Percentiles rank a stretch among this genome's conserved stretches.
These are phyloP conservation scores for Termitomyces sp. DNA, from an alignment of 768 basidiomycete genomes.

Conservation along the genomic window DNA sequence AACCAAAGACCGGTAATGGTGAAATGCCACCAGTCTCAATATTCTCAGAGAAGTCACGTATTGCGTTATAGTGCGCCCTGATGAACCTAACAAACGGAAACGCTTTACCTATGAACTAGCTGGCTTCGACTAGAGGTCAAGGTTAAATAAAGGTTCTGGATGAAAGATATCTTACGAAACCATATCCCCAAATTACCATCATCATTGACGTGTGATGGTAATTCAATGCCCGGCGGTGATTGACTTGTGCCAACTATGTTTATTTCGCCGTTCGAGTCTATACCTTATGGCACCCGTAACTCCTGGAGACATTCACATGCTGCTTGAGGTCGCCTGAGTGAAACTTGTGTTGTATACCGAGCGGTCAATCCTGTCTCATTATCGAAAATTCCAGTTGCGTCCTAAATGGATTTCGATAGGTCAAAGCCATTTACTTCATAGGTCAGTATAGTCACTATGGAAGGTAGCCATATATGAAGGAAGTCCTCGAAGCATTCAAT, in stretches of 20 bases:
- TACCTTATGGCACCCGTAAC: not conserved
- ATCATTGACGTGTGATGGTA: not conserved
- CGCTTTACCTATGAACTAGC: not conserved
- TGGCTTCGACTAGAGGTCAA: not conserved
- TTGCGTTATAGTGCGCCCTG: not conserved
- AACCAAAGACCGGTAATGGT: not conserved
- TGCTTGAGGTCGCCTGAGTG: not conserved
- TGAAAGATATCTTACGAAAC: not conserved
- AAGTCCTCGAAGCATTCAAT: not conserved
- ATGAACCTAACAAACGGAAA: not conserved
- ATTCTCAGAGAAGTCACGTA: not conserved
- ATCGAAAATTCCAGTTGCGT: not conserved
- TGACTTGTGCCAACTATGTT: not conserved
- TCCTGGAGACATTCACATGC: not conserved
- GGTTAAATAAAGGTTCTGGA: not conserved
- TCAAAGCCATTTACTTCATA: not conserved
- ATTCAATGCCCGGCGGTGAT: not conserved
- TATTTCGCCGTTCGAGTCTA: too few species aligned
- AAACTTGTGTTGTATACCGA: not conserved
- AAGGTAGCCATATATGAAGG: not conserved
- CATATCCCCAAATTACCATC: not conserved
- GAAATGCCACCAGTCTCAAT: not conserved
- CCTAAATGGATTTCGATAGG: not conserved
- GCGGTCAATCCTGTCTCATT: not conserved
- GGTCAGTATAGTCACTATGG: not conserved